Conservation (phyloP, 2,329 filamentous ascomycete genomes). For the Massarina eburnea region DNA sequence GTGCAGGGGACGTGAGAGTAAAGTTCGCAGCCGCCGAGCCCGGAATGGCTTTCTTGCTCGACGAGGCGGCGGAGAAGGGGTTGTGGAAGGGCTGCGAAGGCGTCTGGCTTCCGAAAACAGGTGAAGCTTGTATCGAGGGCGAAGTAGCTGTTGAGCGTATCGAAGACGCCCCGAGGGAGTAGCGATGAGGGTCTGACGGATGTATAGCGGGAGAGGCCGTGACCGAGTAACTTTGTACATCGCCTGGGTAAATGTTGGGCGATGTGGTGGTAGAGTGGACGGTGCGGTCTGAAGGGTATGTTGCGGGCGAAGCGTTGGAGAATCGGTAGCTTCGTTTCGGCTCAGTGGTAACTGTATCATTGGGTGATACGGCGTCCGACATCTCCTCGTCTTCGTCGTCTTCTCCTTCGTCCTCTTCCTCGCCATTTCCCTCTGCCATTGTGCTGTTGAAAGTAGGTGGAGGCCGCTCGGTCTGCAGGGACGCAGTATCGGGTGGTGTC, state of each 20-base stretch:
- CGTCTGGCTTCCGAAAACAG: conserved; percentile 47
- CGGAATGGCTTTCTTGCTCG: conserved; percentile 27
- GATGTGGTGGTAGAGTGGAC: conserved; percentile 45
- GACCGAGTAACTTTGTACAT: conserved; percentile 49
- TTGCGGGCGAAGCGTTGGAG: background rate
- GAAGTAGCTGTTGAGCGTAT: conserved; percentile 39
- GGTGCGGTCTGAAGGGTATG: conserved; percentile 38
- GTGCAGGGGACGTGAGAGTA: conserved; percentile 38
- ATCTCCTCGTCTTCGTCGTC: conserved; percentile 54
- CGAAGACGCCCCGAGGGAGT: conserved; percentile 47
- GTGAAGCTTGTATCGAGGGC: conserved; percentile 38
- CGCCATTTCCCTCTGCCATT: conserved; percentile 10
- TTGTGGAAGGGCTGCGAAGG: conserved; percentile 32
- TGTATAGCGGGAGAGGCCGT: conserved; percentile 29
- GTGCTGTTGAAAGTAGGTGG: conserved; percentile 17
- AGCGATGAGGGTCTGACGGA: conserved; percentile 52
- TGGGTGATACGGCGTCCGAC: conserved; percentile 40
- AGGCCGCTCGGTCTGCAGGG: conserved; percentile 25
- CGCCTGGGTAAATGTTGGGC: conserved; percentile 39
- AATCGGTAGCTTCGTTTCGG: conserved; percentile 26
- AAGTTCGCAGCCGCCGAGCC: conserved; percentile 30
- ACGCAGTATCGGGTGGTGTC: conserved; percentile 29
- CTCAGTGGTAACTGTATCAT: conserved; percentile 15
- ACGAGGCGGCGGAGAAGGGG: conserved; percentile 29
- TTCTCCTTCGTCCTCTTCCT: conserved; percentile 44